phyloP scores from a whole-genome alignment of 495 filamentous ascomycete species.

The Apiosordaria backusii region DNA sequence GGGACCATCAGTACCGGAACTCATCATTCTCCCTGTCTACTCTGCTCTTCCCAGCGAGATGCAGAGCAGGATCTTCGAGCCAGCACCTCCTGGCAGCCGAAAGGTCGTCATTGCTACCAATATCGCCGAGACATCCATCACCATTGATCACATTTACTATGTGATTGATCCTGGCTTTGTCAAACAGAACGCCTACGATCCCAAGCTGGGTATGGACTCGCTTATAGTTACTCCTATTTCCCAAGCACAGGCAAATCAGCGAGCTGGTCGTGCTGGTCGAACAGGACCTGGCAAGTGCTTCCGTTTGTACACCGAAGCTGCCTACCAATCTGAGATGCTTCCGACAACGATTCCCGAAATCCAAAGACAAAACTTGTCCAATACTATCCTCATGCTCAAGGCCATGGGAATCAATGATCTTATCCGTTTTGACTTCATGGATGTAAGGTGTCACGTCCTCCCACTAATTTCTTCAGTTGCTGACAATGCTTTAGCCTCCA shows the following conservation, averaged over 20 bases:
- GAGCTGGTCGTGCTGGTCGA: slow-evolving; percentile 86
- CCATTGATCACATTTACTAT: slow-evolving; percentile 95
- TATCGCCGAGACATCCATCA: slow-evolving; percentile 96
- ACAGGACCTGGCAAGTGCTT: slow-evolving; percentile 97
- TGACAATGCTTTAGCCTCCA: slow-evolving; percentile 47
- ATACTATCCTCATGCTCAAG: slow-evolving; percentile 97
- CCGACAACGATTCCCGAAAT: slow-evolving; percentile 96
- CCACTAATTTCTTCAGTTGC: background rate
- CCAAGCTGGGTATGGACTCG: slow-evolving; percentile 96
- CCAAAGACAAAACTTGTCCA: slow-evolving; percentile 88
- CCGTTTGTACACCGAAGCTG: slow-evolving; percentile 90
- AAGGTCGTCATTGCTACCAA: slow-evolving; percentile 99
- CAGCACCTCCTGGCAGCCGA: slow-evolving; percentile 78
- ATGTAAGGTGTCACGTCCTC: slow-evolving; percentile 42
- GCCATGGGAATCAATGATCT: slow-evolving; percentile 99
- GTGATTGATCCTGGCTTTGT: slow-evolving; percentile 97
- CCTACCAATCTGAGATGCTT: slow-evolving; percentile 95
- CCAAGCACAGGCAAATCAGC: slow-evolving; percentile 94
- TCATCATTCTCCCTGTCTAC: slow-evolving; percentile 93
- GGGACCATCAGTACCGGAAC: slow-evolving; percentile 83
- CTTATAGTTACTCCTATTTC: slow-evolving; percentile 93
- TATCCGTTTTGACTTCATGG: slow-evolving; percentile 98
- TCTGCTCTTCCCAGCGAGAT: slow-evolving; percentile 89
- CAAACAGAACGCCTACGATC: slow-evolving; percentile 96
- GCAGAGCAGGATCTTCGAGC: slow-evolving; percentile 92